phyloP scores from a whole-genome alignment of 352 stramenopile species.

The Pythium graminicola region DNA sequence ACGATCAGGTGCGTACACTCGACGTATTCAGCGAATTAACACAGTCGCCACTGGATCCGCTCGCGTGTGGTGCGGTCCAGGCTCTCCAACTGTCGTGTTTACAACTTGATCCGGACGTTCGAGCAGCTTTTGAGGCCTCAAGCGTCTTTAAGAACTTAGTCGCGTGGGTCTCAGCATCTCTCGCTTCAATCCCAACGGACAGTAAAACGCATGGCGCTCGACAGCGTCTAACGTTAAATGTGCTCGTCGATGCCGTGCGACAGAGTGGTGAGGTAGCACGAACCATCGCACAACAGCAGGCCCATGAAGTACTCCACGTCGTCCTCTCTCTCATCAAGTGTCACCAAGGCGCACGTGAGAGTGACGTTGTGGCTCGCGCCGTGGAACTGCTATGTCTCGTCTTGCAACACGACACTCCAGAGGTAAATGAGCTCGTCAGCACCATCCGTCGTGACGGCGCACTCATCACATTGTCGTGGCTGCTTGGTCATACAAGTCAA shows the following conservation, averaged over 20 bases:
- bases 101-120: constrained; percentile 18
- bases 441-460: constrained; percentile 31
- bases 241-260: background rate
- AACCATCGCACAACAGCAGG: background rate
- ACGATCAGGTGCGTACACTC: constrained; percentile 10
- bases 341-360: background rate
- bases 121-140: constrained; percentile 59
- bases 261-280: background rate
- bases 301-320: constrained; percentile 4
- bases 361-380: background rate
- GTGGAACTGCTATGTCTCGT: constrained; percentile 2
- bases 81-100: background rate
- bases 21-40: constrained; percentile 9
- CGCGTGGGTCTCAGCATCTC: constrained; percentile 65
- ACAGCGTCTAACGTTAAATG: background rate
- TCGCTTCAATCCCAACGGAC: too few relatives aligned
- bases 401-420: constrained; percentile 11
- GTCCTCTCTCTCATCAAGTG: background rate
- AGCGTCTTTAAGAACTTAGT: constrained; percentile 47
- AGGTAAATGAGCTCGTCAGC: constrained; percentile 15
- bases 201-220: too few relatives aligned
- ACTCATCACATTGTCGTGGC: constrained; percentile 38
- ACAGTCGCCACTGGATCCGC: background rate
- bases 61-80: constrained; percentile 11
- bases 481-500: constrained; percentile 22